A percentile compares a stretch with the other conserved stretches of the same genome.
These are phyloP conservation scores for Phoma sp. DNA, from an alignment of 2,329 filamentous ascomycete genomes.

Conservation along the genomic window DNA sequence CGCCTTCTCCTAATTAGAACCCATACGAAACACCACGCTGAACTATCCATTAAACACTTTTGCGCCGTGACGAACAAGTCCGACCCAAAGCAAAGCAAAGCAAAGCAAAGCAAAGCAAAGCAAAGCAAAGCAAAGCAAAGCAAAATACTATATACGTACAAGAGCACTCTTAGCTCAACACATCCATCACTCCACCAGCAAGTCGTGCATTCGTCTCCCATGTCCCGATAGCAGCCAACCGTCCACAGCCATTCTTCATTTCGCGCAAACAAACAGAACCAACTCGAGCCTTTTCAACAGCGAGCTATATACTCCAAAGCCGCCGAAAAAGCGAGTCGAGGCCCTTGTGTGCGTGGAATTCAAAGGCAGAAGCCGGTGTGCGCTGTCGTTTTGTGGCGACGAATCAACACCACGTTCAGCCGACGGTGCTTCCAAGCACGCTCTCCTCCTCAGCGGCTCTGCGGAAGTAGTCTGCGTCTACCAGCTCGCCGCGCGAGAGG, in stretches of 20 bases:
- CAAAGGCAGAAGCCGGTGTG: background rate
- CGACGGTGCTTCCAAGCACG: conserved; percentile 46
- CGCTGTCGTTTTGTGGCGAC: too few species aligned
- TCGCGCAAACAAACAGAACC: background rate
- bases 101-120: too few species aligned
- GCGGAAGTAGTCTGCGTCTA: conserved; percentile 46
- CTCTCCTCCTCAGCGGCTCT: conserved; percentile 47
- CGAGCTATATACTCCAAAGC: background rate
- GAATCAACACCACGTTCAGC: conserved; percentile 16
- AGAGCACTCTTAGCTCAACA: background rate
- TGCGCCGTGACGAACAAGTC: too few species aligned
- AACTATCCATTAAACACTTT: too few species aligned
- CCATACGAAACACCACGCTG: too few species aligned
- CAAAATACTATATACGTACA: background rate
- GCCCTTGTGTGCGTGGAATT: background rate
- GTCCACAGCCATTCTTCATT: background rate
- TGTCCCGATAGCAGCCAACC: background rate
- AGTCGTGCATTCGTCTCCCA: background rate
- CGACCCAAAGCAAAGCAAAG: too few species aligned
- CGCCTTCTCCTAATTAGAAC: too few species aligned
- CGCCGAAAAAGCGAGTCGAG: conserved; percentile 7
- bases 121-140: background rate
- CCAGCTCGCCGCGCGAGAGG: conserved; percentile 27
- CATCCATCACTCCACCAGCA: too few species aligned
- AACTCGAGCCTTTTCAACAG: conserved; percentile 5